Base-by-base conservation (phyloP, 176 grass and related monocot species). In the Tuctoria greenei region DNA sequence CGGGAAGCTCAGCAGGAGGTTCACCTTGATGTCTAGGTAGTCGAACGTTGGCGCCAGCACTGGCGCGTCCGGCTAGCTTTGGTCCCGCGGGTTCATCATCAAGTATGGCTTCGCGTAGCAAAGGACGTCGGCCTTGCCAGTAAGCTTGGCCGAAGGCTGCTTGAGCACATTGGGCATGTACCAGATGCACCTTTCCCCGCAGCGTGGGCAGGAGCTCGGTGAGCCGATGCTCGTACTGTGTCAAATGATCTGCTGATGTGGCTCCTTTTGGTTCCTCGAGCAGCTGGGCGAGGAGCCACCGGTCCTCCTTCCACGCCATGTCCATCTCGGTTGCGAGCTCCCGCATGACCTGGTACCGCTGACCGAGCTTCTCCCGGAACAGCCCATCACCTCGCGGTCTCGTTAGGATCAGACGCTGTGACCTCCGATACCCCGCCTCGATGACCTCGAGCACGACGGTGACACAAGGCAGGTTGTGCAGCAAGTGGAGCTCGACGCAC, bases 71-170 rank as follows among this genome's bases (percentile, higher is more conserved):
- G 65, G 65, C 80, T 96, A 89, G 66, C 66, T 65, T 4, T 82
- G 83, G 44, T 86, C 79, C 4, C 86, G 67, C 7, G 86, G 91
- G 34, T 93, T 97, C 83, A 93, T 44, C 10, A 97, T 77, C 0
- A 97, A 20, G 81, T 93, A 97, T 20, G 90, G 80, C 82, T 97
- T 97, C 13, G 78, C 54, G 78, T 91, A 89, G 16, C 94, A 83
- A 27, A 97, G 94, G 28, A 89, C 88, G 74, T 97, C 90, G 0
- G 83, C 90, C 69, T 93, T 93, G 69, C 93, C 90, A 0, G 86
- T 97, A 57, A 77, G 58, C 60, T 67, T 69, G 1, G 85, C 21
- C 16, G 76, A 37, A 4, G 59, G n/a, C n/a, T n/a, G 68, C 71
- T 90, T 79, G 11, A 97, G 41, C 51, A 93, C 86, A 67, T 97